A percentile compares a stretch with the other conserved stretches of the same genome.
Evolutionary conservation across 805 yeast species (phyloP).

Genomic region (Myxozyma geophila): DNA sequence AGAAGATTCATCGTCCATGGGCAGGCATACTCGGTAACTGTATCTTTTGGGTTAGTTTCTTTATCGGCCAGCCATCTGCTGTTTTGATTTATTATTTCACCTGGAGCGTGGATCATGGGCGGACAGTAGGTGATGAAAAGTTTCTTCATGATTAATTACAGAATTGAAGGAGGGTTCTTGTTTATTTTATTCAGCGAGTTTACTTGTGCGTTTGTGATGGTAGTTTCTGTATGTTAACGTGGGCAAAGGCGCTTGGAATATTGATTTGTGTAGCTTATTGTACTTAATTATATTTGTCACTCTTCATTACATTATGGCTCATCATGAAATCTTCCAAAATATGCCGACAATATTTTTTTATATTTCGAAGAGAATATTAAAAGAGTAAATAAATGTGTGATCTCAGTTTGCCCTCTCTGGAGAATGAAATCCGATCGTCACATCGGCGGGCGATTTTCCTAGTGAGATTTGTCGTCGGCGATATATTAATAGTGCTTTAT

Average conservation of each 20-base stretch:
- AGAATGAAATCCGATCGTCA: no score
- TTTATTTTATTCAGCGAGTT: background rate
- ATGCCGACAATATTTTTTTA: no score
- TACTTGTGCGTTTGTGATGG: background rate
- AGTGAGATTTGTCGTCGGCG: no score
- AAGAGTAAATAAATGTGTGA: no score
- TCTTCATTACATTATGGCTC: no score
- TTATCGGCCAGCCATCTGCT: constrained; percentile 54
- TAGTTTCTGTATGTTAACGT: background rate
- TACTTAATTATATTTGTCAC: no score
- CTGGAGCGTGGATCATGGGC: constrained; percentile 46
- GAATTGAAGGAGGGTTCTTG: background rate
- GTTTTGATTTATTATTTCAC: constrained; percentile 52
- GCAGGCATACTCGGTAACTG: constrained; percentile 51
- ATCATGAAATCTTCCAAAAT: no score
- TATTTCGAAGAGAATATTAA: no score
- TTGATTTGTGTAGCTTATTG: no score
- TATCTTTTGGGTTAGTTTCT: constrained; percentile 53
- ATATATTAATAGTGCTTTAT: no score
- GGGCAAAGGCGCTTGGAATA: background rate
- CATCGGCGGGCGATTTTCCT: no score
- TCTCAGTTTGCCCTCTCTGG: no score
- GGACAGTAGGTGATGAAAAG: constrained; percentile 9
- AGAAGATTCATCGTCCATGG: constrained; percentile 49
- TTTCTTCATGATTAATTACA: constrained; percentile 1